A percentile compares a stretch with the other conserved stretches of the same genome.
Conservation (phyloP, 2,329 filamentous ascomycete genomes). For the Fusarium pseudoanthophilum region DNA sequence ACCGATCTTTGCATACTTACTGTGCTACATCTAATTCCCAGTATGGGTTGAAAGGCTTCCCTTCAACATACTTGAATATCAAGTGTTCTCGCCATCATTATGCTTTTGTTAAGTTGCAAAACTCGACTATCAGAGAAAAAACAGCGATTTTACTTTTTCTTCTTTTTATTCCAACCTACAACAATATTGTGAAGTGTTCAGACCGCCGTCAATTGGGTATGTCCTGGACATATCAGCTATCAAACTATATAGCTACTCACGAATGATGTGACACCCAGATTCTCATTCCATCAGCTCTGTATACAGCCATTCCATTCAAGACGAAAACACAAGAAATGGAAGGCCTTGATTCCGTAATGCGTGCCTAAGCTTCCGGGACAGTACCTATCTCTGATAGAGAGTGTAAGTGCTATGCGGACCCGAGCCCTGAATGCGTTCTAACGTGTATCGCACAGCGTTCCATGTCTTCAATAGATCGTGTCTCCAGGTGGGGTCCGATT, state of each 20-base stretch:
- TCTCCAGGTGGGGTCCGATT: neutral
- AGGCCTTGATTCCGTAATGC: fast-evolving
- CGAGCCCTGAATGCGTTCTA: fast-evolving
- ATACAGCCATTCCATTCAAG: neutral
- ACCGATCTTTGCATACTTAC: neutral
- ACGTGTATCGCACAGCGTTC: neutral
- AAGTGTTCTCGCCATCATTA: neutral
- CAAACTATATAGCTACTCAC: neutral
- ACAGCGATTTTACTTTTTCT: fast-evolving
- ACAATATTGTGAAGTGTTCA: neutral
- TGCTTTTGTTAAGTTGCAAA: neutral
- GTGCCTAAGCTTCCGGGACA: no score
- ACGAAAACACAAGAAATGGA: fast-evolving
- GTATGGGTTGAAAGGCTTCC: neutral
- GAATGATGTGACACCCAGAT: neutral
- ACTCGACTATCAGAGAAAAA: neutral
- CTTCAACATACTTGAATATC: neutral
- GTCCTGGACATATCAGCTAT: neutral
- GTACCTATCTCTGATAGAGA: neutral
- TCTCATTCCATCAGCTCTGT: neutral
- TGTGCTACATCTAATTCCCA: neutral
- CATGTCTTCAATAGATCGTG: neutral
- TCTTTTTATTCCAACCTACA: neutral
- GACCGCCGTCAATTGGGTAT: fast-evolving
- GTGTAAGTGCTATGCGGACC: fast-evolving